Base-by-base conservation (phyloP, 2,329 filamentous ascomycete species). In the Aspergillus chevalieri region DNA sequence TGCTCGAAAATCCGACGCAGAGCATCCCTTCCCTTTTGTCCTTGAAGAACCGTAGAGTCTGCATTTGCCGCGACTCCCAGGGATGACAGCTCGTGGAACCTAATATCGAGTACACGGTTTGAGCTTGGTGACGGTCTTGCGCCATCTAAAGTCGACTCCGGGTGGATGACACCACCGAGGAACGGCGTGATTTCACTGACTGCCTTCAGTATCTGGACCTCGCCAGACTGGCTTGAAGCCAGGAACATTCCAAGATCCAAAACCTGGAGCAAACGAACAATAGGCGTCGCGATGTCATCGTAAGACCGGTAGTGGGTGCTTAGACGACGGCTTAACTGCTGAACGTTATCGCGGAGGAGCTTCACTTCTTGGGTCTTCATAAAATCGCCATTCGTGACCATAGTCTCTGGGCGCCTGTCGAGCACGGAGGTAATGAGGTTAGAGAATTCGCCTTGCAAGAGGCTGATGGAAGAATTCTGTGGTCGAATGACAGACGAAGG, bases 391-490 rank as follows among this genome's bases (percentile, higher is more conserved):
- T 47, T 33, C 12, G 44, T 48, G n/a, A 48, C 62, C 1, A 68
- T 59, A 6, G 57, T 50, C 33, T 71, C 70, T 0, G 62, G 63
- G 12, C 57, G 61, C 47, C 66, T 62, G 24, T 76, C 73, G 19
- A 84, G 70, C 14, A 85, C 71, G n/a, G 79, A 76, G 52, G 83
- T 85, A 38, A 94, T 71, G 22, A 94, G 71, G 53, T 87, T 91
- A 47, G 79, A 81, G 60, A 97, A 92, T 58, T 96, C 89, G 7
- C 85, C 86, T 58, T 96, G 90, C 3, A 97, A 72, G 41, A 84
- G 74, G 47, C 78, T 73, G 9, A 95, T 75, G 57, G 88, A 80
- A 0, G 87, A 89, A 1, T 71, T 67, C 10, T 77, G 70, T 0
- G 90, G 89, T 22, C 92, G 80, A 62, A 85, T 89, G 17, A 95